Evolutionary conservation across 2,329 filamentous ascomycete genomes (phyloP).

Genomic region (Gyromitra esculenta): DNA sequence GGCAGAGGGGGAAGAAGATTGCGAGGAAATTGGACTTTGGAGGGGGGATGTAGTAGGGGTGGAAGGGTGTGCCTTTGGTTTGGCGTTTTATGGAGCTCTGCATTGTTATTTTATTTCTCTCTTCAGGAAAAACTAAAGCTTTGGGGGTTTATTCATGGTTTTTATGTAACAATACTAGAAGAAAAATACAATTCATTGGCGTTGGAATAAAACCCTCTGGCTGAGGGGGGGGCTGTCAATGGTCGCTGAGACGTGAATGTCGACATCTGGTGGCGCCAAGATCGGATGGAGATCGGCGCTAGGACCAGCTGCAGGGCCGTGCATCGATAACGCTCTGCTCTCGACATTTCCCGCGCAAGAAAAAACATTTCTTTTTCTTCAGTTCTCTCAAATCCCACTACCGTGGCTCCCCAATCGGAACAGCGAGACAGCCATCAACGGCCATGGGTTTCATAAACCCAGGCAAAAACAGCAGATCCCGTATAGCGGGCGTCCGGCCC

Average conservation of each 20-base stretch:
- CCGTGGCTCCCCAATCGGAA: neutral
- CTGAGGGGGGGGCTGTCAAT: neutral
- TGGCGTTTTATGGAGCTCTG: constrained; percentile 28
- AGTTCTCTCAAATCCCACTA: neutral
- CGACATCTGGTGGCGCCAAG: neutral
- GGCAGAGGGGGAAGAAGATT: constrained; percentile 73
- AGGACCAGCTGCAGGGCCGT: neutral
- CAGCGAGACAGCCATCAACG: neutral
- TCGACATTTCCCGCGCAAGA: neutral
- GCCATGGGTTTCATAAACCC: constrained; percentile 42
- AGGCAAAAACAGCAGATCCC: constrained; percentile 20
- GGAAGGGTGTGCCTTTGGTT: constrained; percentile 1
- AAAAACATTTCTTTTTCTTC: neutral
- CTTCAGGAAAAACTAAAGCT: neutral
- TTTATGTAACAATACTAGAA: constrained; percentile 35
- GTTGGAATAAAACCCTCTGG: neutral
- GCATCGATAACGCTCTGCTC: neutral
- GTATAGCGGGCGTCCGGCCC: constrained; percentile 14
- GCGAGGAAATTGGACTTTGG: constrained; percentile 85
- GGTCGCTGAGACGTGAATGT: neutral
- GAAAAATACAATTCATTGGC: neutral
- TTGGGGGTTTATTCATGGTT: neutral
- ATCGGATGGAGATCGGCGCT: neutral
- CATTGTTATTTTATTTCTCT: neutral
- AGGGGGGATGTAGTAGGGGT: constrained; percentile 60